Base-by-base conservation (phyloP, 805 yeast species). In the Pichia occidentalis region DNA sequence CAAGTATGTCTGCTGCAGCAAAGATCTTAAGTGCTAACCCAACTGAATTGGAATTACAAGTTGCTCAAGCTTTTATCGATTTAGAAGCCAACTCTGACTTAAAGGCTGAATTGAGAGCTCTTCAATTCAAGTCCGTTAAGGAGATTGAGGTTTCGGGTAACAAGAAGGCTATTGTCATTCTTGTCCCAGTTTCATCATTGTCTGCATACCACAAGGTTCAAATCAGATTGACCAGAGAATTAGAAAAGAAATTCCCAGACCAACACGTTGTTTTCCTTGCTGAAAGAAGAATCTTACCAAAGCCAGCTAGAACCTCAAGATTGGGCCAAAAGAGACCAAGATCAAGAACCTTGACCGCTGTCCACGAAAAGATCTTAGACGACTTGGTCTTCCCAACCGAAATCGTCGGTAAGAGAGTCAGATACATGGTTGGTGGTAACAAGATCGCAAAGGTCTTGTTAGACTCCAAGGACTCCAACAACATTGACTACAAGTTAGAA, bases 221-320 rank as follows among this genome's bases (percentile, higher is more conserved):
- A 80, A 77, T 77, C 61, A 84, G 88, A 75, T 82, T 90, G 69
- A 86, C 96, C 76, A 90, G 97, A 76, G 98, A 90, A 79, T 84
- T 90, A 70, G 98, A 90, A 78, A 90, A 90, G 94, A 90, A 92
- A 78, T 92, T 90, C 88, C 94, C 97, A 68, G 98, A 90, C 80
- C 85, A 95, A 71, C 97, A 92, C 71, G 96, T 90, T 71, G 90
- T 92, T 61, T 86, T 90, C 86, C 81, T 90, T 67, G 97, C 97
- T 67, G 97, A 90, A 80, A 86, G 98, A 78, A 86, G 96, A 77
- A 92, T 90, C 75, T 79, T 92, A 67, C 96, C 97, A 75, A 90
- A 86, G 80, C 97, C 97, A 70, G 85, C 94, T 64, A 87, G 97
- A 77, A 75, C 80, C 65, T 77, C 95, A 49, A 85, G 87, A 79